Conservation (phyloP, 345 rosid genomes). For the Mercurialis annua region DNA sequence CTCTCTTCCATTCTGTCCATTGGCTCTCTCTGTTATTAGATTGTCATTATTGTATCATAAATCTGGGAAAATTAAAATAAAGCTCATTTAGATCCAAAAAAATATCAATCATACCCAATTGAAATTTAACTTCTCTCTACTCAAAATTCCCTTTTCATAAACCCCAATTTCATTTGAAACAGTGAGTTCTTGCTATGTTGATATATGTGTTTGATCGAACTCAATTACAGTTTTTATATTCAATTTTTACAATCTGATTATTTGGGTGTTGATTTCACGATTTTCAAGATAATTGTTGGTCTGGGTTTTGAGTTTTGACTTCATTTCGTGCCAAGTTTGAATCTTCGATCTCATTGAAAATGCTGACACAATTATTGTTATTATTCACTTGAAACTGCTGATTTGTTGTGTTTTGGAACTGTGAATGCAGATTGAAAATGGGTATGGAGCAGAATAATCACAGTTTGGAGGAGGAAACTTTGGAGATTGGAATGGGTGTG, state of each 20-base stretch:
- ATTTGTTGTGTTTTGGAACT: neutral
- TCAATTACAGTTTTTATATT: neutral
- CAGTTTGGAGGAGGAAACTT: conserved; percentile 65
- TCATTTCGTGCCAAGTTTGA: neutral
- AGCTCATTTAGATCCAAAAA: conserved; percentile 15
- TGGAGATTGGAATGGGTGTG: conserved; percentile 96
- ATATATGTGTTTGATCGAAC: neutral
- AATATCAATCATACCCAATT: neutral
- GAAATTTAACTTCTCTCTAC: neutral
- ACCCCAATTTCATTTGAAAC: neutral
- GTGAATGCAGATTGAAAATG: conserved; percentile 34
- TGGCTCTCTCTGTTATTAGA: neutral
- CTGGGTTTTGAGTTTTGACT: neutral
- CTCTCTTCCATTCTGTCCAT: neutral
- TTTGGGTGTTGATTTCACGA: no score
- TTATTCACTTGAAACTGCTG: neutral
- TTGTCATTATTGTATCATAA: neutral
- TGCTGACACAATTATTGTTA: neutral
- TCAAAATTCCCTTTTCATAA: neutral
- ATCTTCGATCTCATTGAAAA: neutral
- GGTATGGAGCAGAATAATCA: conserved; percentile 48
- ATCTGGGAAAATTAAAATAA: neutral
- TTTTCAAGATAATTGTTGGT: neutral
- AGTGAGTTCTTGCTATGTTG: neutral
- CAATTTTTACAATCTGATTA: no score